Evolutionary conservation across 352 stramenopile genomes (phyloP), one percentile per base, ranked within the genome.

Genomic region (Phytophthora pini): DNA sequence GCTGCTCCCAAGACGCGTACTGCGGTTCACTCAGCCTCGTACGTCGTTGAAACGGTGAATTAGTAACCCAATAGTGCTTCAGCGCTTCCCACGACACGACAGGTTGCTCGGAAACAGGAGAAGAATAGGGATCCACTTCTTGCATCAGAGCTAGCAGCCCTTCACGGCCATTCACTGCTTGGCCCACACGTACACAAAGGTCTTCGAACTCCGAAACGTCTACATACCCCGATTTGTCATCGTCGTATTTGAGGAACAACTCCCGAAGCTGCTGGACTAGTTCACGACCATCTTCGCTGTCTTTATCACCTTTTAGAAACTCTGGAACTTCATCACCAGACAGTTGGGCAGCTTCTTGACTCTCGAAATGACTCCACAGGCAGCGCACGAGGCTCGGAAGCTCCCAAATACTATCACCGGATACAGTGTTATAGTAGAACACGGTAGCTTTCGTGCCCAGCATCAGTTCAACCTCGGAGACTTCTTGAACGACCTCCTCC

Each of bases 191-290:
- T 1, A 90, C 80, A 36, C 84, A 93, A 1, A 91, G 39, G 47
- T 90, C 80, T 22, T 86, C 51, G 41, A 91, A 88, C 62, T 93
- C 80, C 5, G 61, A 59, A 4, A 58, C 46, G 36, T 88, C 80
- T 38, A 93, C 45, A n/a, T 65, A 38, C 0, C 75, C 74, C 2
- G 77, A 82, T 2, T 71, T 62, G 48, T 93, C 80, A 17, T 90
- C 83, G 32, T 91, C 82, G 40, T 81, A 89, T 48, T 80, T 79
- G 13, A 56, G 31, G 58, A 91, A 93, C 2, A 90, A 36, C 11
- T 63, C 62, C 26, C 65, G 74, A 11, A 93, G 70, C 34, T 88
- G 71, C 24, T 83, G 61, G 5, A 84, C 32, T 52, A 79, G 63
- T 46, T 89, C 80, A 17, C 32, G 38, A 12, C 7, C 17, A 2